Evolutionary conservation across 73 alveolate genomes (phyloP).

Genomic region (Paramecium pentaurelia): DNA sequence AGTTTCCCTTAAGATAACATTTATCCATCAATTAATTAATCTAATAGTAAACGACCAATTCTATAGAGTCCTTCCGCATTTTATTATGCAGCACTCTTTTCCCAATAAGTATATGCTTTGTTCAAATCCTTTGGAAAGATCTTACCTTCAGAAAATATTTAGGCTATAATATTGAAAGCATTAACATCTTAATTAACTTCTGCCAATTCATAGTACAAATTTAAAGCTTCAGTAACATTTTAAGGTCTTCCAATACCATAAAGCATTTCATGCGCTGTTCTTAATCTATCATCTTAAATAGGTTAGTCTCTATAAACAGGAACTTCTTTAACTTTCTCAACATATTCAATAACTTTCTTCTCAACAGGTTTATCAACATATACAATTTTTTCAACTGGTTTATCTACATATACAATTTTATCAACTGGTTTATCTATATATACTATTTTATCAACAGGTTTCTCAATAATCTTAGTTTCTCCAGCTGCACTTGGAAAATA

Average conservation of each 20-base stretch:
- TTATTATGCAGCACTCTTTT: slow-evolving; percentile 10
- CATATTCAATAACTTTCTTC: background rate
- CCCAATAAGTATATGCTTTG: slow-evolving; percentile 44
- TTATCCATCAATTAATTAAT: slow-evolving; percentile 3
- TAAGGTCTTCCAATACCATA: slow-evolving; percentile 35
- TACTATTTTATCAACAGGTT: slow-evolving; percentile 17
- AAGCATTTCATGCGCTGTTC: background rate
- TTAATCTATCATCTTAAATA: background rate
- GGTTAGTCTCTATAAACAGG: background rate
- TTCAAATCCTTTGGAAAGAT: slow-evolving; percentile 41
- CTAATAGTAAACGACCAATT: slow-evolving; percentile 18
- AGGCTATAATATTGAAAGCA: background rate
- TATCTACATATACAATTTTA: background rate
- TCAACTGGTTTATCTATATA: background rate
- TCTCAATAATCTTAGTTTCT: slow-evolving; percentile 1
- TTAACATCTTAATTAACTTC: slow-evolving; percentile 7
- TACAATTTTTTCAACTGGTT: slow-evolving; percentile 24
- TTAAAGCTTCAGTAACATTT: slow-evolving; percentile 31
- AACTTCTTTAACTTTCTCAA: background rate
- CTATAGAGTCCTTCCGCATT: slow-evolving; percentile 11
- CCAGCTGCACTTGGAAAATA: slow-evolving; percentile 3
- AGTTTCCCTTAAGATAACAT: background rate
- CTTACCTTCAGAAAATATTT: slow-evolving; percentile 30
- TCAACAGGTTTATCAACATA: slow-evolving; percentile 3
- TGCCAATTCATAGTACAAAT: slow-evolving; percentile 4